Percentiles rank a stretch among this genome's conserved stretches.
phyloP scores from a whole-genome alignment of 441 rosid species.

The Gossypium schwendimanii region DNA sequence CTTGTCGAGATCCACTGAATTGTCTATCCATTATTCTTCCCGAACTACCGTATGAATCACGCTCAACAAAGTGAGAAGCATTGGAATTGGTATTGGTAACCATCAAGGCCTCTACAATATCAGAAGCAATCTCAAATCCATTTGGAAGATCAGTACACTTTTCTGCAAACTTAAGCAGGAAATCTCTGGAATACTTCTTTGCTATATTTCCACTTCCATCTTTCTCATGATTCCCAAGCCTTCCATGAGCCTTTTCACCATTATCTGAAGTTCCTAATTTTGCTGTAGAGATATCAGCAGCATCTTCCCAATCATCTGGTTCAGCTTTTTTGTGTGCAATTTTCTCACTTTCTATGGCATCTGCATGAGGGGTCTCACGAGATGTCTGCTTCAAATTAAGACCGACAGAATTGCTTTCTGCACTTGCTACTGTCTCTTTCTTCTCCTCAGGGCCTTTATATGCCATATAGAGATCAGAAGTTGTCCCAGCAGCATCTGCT shows the following conservation, averaged over 20 bases:
- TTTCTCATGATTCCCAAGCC: slow-evolving; percentile 23
- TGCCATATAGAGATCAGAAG: slow-evolving; percentile 79
- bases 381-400: slow-evolving; percentile 33
- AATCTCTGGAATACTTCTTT: slow-evolving; percentile 91
- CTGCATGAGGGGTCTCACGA: slow-evolving; percentile 26
- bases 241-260: slow-evolving; percentile 25
- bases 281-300: slow-evolving; percentile 80
- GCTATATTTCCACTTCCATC: slow-evolving; percentile 32
- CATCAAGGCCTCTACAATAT: slow-evolving; percentile 46
- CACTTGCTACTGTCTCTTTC: slow-evolving; percentile 41
- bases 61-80: slow-evolving; percentile 41
- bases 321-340: slow-evolving; percentile 47
- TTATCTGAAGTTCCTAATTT: slow-evolving; percentile 47
- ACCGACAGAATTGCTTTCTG: slow-evolving; percentile 22
- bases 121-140: slow-evolving; percentile 48
- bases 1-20: slow-evolving; percentile 51
- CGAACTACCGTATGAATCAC: slow-evolving; percentile 49
- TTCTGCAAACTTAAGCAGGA: slow-evolving; percentile 74
- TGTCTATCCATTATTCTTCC: slow-evolving; percentile 67
- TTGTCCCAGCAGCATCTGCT: slow-evolving; percentile 32
- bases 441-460: slow-evolving; percentile 87
- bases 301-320: slow-evolving; percentile 98
- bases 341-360: slow-evolving; percentile 29
- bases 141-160: slow-evolving; percentile 67
- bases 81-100: slow-evolving; percentile 24